Evolutionary conservation across 2,329 filamentous ascomycete genomes (phyloP).

Genomic region (Apiospora malaysiana): DNA sequence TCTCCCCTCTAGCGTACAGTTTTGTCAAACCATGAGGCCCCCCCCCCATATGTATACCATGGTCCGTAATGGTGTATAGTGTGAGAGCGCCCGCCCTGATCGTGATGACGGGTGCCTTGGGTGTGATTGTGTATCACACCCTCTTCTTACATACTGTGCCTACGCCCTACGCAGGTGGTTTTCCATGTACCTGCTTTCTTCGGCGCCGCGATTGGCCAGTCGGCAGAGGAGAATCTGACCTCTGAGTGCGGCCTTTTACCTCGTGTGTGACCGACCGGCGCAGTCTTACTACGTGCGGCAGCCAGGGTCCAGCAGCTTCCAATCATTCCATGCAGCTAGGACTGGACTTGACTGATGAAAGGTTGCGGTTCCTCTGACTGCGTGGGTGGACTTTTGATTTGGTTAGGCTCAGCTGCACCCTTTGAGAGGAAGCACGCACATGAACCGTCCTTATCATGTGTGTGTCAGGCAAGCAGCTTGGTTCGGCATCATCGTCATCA

Average conservation of each 20-base stretch:
- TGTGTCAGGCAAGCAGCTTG: not conserved
- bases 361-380: constrained; percentile 1
- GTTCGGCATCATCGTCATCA: not conserved
- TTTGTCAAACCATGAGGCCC: not conserved
- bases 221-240: not conserved
- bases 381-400: not conserved
- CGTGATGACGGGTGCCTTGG: constrained; percentile 16
- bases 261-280: not conserved
- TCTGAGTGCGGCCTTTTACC: not conserved
- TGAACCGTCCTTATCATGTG: constrained; percentile 2
- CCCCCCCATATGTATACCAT: not conserved
- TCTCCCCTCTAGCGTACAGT: not conserved
- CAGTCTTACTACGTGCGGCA: constrained; percentile 8
- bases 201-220: not conserved
- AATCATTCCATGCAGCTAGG: constrained; percentile 17
- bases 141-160: constrained; percentile 5
- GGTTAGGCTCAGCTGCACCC: not conserved
- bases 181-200: constrained; percentile 20
- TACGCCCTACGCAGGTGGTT: constrained; percentile 18
- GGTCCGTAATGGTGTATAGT: not conserved
- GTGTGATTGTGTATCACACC: constrained; percentile 15
- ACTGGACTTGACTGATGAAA: not conserved
- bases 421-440: constrained; percentile 12
- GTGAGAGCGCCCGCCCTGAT: not conserved
- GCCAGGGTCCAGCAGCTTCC: constrained; percentile 8